Base-by-base conservation (phyloP, 1,284 basidiomycete species). In the Trichosporon sp. region DNA sequence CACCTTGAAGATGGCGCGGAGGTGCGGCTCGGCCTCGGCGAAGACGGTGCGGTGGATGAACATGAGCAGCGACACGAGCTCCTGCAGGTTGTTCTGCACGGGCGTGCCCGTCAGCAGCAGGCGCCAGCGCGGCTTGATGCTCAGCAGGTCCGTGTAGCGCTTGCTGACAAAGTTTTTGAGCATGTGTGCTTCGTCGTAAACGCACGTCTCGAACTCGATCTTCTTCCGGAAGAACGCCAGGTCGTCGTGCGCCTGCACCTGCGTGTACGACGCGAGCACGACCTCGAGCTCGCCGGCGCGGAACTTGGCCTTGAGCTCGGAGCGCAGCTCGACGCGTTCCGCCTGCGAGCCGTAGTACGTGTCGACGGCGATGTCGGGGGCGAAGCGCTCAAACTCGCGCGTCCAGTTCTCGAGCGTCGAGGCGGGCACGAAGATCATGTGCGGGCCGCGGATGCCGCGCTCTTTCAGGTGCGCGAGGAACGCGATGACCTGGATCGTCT, bases 321-420 rank as follows among this genome's bases (percentile, higher is more conserved):
- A 87, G 13, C 95, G 88, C 42, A 97, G 86, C 68, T 85, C 84
- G 3, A 88, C 85, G n/a, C 97, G 89, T 65, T 98, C 95, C 27
- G 90, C 89, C 84, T 98, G 96, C 38, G 89, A 88, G 8, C 93
- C 97, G 76, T 98, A 99, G 81, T 99, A 99, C 15, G 92, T 92
- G 78, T 92, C 89, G 12, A 98, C 89, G n/a, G 88, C 86, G 79
- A 99, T 90, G 1, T 77, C 73, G 0, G 95, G 94, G 1, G 92
- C 92, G 77, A 99, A 99, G 58, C 89, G 89, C 44, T 89, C 88
- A 79, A 99, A 98, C 83, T 99, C 97, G 73, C 97, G 89, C 80
- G 92, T 91, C 97, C 97, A 99, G 78, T 99, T 99, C 83, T 99
- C 97, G 25, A 99, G 85, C 0, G 95, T 98, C 2, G 96, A 99